Percentiles rank a stretch among this genome's conserved stretches.
phyloP scores from a whole-genome alignment of 768 basidiomycete species.

The Fomitopsis pulvina region DNA sequence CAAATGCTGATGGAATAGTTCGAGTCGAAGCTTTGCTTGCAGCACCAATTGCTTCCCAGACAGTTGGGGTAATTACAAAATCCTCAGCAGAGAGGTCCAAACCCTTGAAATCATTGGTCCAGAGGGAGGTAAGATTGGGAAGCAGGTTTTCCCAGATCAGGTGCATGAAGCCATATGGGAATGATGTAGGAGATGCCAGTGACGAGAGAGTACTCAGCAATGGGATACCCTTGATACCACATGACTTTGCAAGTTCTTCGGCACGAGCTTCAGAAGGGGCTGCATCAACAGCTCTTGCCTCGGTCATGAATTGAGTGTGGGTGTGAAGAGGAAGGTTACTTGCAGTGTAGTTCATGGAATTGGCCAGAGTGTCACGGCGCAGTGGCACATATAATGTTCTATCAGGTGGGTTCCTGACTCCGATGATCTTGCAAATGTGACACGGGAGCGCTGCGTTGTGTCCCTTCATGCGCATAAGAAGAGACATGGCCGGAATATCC shows the following conservation, averaged over 20 bases:
- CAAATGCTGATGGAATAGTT: slow-evolving; percentile 35
- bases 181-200: slow-evolving; percentile 14
- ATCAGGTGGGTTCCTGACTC: slow-evolving; percentile 6
- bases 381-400: slow-evolving; percentile 11
- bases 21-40: slow-evolving; percentile 15
- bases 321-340: too few species aligned
- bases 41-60: slow-evolving; percentile 20
- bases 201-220: slow-evolving; percentile 7
- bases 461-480: slow-evolving; percentile 20
- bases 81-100: slow-evolving; percentile 9
- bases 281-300: slow-evolving; percentile 2
- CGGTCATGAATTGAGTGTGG: not conserved
- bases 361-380: not conserved
- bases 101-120: slow-evolving; percentile 20
- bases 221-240: slow-evolving; percentile 9
- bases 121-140: slow-evolving; percentile 16
- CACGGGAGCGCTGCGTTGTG: slow-evolving; percentile 20
- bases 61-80: slow-evolving; percentile 5
- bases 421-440: slow-evolving; percentile 16
- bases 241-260: slow-evolving; percentile 8
- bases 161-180: slow-evolving; percentile 25
- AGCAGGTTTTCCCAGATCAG: slow-evolving; percentile 21
- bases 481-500: slow-evolving; percentile 18
- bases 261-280: slow-evolving; percentile 2
- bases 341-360: too few species aligned